These are phyloP conservation scores for Nakazawaea peltata DNA, from an alignment of 805 yeast species.

Conservation along the genomic window DNA sequence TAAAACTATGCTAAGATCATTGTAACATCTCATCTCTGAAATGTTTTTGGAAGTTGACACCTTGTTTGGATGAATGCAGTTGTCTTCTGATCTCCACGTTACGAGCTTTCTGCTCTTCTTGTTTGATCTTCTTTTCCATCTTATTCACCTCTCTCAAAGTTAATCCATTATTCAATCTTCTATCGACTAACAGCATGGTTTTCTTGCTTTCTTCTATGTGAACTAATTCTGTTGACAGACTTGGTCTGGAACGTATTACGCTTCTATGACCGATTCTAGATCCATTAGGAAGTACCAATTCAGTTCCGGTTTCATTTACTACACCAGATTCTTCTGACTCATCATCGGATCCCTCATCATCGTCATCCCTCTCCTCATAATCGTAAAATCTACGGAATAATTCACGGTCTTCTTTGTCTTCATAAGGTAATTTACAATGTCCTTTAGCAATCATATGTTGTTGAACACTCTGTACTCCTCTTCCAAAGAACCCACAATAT, in stretches of 20 bases:
- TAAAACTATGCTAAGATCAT: slow-evolving; percentile 9
- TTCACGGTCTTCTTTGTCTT: slow-evolving; percentile 28
- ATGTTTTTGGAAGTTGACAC: slow-evolving; percentile 70
- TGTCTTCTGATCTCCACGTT: slow-evolving; percentile 42
- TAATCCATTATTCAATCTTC: slow-evolving; percentile 42
- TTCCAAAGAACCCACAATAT: slow-evolving; percentile 36
- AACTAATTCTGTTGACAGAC: slow-evolving; percentile 30
- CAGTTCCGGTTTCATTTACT: slow-evolving; percentile 49
- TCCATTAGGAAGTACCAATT: slow-evolving; percentile 61
- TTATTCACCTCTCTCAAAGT: slow-evolving; percentile 46
- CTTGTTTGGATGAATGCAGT: slow-evolving; percentile 12
- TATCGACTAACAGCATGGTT: slow-evolving; percentile 58
- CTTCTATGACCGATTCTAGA: slow-evolving; percentile 65
- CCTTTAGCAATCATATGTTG: slow-evolving; percentile 36
- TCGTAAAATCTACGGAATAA: slow-evolving; percentile 30
- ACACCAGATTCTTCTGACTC: slow-evolving; percentile 13
- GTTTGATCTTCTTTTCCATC: slow-evolving; percentile 39
- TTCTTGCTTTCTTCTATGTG: slow-evolving; percentile 49
- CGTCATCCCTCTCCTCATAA: slow-evolving; percentile 20
- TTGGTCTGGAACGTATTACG: slow-evolving; percentile 54
- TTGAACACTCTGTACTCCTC: slow-evolving; percentile 30
- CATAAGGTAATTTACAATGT: slow-evolving; percentile 38
- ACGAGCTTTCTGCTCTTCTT: slow-evolving; percentile 28
- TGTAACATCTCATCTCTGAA: slow-evolving; percentile 59
- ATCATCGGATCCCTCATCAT: slow-evolving; percentile 16